Conservation (phyloP, 2,329 filamentous ascomycete species). For the Apiospora marii region DNA sequence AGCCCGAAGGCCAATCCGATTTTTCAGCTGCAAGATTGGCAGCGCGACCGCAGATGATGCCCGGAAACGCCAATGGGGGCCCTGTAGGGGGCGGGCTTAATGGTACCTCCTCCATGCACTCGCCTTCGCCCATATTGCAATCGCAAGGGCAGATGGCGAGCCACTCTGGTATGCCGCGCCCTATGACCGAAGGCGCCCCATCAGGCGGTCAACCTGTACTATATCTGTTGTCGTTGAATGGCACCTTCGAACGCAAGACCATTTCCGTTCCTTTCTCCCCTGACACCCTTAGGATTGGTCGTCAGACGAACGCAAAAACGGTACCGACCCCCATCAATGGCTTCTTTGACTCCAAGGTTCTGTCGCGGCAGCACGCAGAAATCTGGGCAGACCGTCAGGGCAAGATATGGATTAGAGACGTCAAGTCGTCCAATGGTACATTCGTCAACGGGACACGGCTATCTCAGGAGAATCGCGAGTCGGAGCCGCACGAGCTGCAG, state of each 20-base stretch:
- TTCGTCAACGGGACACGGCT: conserved; percentile 94
- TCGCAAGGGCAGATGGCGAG: conserved; percentile 48
- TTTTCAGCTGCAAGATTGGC: not conserved
- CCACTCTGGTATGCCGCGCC: conserved; percentile 65
- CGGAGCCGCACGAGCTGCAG: conserved; percentile 91
- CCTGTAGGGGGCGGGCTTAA: conserved; percentile 48
- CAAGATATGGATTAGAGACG: conserved; percentile 94
- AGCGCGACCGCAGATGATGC: conserved; percentile 19
- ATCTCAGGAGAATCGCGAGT: conserved; percentile 94
- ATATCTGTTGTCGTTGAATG: conserved; percentile 88
- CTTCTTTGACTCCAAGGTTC: conserved; percentile 97
- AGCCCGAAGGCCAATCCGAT: conserved; percentile 47
- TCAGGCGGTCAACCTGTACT: conserved; percentile 78
- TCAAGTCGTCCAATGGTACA: conserved; percentile 98
- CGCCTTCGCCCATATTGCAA: conserved; percentile 47
- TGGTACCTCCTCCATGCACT: conserved; percentile 50
- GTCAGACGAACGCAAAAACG: conserved; percentile 97
- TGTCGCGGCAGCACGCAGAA: conserved; percentile 95
- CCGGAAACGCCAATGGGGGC: conserved; percentile 15
- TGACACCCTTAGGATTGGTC: conserved; percentile 93
- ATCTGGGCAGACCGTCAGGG: conserved; percentile 85
- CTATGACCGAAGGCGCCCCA: conserved; percentile 66
- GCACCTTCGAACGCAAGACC: conserved; percentile 96
- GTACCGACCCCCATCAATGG: conserved; percentile 90
- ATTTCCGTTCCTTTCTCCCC: conserved; percentile 92